Evolutionary conservation across 768 basidiomycete genomes (phyloP).

Genomic region (Termitomyces sp.): DNA sequence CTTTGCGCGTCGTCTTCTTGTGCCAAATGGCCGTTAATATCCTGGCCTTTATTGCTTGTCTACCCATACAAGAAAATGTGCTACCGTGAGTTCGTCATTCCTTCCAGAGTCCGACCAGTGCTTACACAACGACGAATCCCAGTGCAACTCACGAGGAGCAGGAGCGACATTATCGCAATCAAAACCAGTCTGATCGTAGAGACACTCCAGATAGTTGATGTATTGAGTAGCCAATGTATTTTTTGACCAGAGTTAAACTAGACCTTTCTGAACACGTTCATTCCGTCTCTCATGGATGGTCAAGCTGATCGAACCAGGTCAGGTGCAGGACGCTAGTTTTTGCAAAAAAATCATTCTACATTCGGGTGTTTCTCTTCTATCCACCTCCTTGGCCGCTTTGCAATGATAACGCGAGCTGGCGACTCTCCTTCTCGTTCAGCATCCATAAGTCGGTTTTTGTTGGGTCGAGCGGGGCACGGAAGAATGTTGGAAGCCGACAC

Average conservation of each 20-base stretch:
- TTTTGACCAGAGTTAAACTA: conserved; percentile 6
- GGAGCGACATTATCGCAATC: conserved; percentile 50
- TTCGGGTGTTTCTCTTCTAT: conserved; percentile 66
- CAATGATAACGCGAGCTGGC: conserved; percentile 42
- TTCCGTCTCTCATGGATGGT: background rate
- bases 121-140: background rate
- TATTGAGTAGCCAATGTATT: conserved; percentile 23
- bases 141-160: conserved; percentile 66
- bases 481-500: conserved; percentile 77
- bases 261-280: background rate
- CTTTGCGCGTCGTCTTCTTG: conserved; percentile 80
- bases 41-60: conserved; percentile 60
- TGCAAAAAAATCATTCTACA: conserved; percentile 18
- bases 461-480: conserved; percentile 72
- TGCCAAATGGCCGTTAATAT: conserved; percentile 69
- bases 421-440: conserved; percentile 27
- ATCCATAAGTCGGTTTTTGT: conserved; percentile 59
- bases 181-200: conserved; percentile 25
- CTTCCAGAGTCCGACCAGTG: background rate
- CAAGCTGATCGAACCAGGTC: background rate
- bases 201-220: conserved; percentile 20
- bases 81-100: conserved; percentile 44
- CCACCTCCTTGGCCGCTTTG: conserved; percentile 70
- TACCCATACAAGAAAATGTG: conserved; percentile 74
- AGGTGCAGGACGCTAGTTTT: background rate